A percentile compares a stretch with the other conserved stretches of the same genome.
phyloP scores from a whole-genome alignment of 1,284 basidiomycete genomes.

The Ustilago trichophora region DNA sequence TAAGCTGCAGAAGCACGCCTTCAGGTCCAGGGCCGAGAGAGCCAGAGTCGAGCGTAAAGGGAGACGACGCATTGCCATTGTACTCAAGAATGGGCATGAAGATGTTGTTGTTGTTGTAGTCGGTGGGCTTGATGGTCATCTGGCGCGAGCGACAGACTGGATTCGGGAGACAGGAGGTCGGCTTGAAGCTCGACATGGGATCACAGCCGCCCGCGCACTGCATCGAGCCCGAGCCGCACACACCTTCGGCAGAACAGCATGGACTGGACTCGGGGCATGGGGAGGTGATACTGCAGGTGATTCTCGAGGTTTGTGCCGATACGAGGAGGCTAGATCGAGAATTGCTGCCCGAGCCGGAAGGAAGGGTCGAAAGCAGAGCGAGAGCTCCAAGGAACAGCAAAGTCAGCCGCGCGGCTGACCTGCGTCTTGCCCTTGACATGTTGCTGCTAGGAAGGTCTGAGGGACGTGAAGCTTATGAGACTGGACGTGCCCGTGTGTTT shows the following conservation, averaged over 20 bases:
- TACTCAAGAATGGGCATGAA: constrained; percentile 58
- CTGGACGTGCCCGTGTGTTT: too few species aligned
- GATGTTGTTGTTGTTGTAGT: constrained; percentile 48
- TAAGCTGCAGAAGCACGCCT: constrained; percentile 57
- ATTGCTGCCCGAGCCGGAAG: background rate
- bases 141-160: constrained; percentile 54
- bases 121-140: constrained; percentile 35
- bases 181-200: constrained; percentile 45
- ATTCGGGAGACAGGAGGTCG: constrained; percentile 55
- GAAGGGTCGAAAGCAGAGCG: constrained; percentile 1
- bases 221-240: constrained; percentile 55
- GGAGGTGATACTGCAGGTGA: constrained; percentile 27
- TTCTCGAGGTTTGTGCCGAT: constrained; percentile 12
- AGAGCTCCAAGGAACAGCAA: background rate
- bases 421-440: constrained; percentile 4
- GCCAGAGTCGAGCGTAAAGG: constrained; percentile 61
- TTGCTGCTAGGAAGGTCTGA: too few species aligned
- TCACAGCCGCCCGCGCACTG: constrained; percentile 63
- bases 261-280: constrained; percentile 46
- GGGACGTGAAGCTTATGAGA: too few species aligned
- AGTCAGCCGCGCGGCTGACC: background rate
- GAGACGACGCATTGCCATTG: constrained; percentile 48
- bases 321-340: constrained; percentile 1
- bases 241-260: constrained; percentile 53
- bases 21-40: constrained; percentile 53